Base-by-base conservation (phyloP, 1,284 basidiomycete genomes). In the Microbotryum violaceum region DNA sequence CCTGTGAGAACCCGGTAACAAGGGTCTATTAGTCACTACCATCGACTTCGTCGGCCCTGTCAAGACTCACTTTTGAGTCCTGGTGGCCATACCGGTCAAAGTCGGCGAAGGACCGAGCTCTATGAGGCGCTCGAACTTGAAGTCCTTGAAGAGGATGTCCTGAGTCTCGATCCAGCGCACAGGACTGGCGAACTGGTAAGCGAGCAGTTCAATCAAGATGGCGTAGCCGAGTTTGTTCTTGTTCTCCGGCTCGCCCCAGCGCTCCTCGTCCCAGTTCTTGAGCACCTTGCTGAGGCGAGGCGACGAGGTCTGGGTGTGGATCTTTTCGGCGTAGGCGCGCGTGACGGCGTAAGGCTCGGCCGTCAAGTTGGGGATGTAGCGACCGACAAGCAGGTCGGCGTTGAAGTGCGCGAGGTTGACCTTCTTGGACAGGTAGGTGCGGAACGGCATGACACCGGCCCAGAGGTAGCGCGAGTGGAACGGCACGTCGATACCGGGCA, bases 111-210 rank as follows among this genome's bases (percentile, higher is more conserved):
- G 96, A 49, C 96, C 94, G 63, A 98, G 82, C 76, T 98, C 94
- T 74, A 98, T 86, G 72, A 97, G 82, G 31, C 94, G 85, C 78
- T 97, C 93, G 72, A 97, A 97, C 64, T 83, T 81, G 80, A 85
- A 96, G n/a, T 85, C 78, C 7, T 80, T 83, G 80, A 98, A 98
- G 64, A 98, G 82, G 52, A 90, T 83, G 73, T 98, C 94, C 75
- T 97, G 94, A 0, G 94, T 98, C 79, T 97, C 89, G 73, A 98
- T 98, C 94, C 94, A 97, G 60, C 92, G 86, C 29, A 98, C 93
- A 14, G 92, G 91, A 3, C 91, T 75, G 21, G 75, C 75, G 71
- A 93, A 93, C 75, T 98, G 94, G 75, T 97, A 97, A 18, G 94
- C 91, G 50, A 98, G 82, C 59, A 97, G 84, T 76, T 97, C 94